Evolutionary conservation across 2,329 filamentous ascomycete genomes (phyloP), one percentile per base, ranked within the genome.

Genomic region (Fusarium sp.): DNA sequence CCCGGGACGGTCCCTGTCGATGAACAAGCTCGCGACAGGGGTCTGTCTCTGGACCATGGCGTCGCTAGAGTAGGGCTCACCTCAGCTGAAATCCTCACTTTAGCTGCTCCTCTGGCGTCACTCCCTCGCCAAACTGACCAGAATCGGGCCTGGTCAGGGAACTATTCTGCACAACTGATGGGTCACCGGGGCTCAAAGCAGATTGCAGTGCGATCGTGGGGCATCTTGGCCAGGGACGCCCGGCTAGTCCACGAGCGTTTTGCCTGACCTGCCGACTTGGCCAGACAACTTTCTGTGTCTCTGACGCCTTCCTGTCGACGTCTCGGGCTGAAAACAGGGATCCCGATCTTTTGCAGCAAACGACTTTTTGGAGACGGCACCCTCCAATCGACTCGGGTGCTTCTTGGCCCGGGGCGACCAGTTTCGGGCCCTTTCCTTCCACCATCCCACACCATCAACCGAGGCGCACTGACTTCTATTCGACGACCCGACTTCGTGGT

Each of bases 31-130:
- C 74, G 71, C 60, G 68, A 68, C 79, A 76, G 66, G 78, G 76
- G 54, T 72, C 60, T 60, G 62, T 62, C 60, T 75, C 71, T 77
- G 64, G 66, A 59, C 80, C 76, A 75, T 79, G 74, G 73, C 74
- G 73, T 71, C 48, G 77, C 70, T 71, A 68, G 70, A 75, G 76
- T 82, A 80, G 77, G 80, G 81, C 81, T 83, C 81, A 83, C 80
- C 80, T 83, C 82, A 83, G 82, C 82, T 83, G 82, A 82, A 81
- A 76, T 68, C 71, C 73, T 76, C 78, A 74, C 76, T 76, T 75
- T 78, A 77, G 72, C 64, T 64, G 64, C 66, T 58, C 61, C 66
- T 75, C 75, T 77, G 75, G 77, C 72, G 73, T 78, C 77, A 78
- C 75, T 75, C 74, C 74, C 66, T 78, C 75, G 52, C 69, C 71